Evolutionary conservation across 768 basidiomycete genomes (phyloP).

Genomic region (Suillus decipiens): DNA sequence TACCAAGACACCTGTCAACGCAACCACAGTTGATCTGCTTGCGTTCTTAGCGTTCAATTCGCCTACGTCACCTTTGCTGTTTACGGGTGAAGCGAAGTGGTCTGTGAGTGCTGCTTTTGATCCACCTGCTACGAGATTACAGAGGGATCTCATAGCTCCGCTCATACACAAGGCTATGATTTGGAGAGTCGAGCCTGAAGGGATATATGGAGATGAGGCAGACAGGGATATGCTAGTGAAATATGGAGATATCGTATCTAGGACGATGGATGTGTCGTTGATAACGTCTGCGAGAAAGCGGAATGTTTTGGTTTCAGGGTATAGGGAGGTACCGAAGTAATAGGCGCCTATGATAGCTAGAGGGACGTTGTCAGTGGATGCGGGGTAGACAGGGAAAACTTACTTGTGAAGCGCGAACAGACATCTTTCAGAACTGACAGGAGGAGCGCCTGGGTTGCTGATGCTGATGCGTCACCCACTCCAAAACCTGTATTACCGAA

Average conservation of each 20-base stretch:
- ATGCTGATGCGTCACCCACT: constrained; percentile 67
- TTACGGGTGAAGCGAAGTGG: constrained; percentile 58
- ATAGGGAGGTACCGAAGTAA: constrained; percentile 61
- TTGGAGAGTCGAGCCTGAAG: constrained; percentile 38
- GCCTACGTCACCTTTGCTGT: constrained; percentile 61
- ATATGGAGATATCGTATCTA: constrained; percentile 62
- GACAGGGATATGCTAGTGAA: constrained; percentile 38
- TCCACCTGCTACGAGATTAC: constrained; percentile 64
- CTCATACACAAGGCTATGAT: constrained; percentile 56
- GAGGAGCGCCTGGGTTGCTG: constrained; percentile 64
- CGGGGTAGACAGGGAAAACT: constrained; percentile 20
- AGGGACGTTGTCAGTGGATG: not conserved
- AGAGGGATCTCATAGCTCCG: constrained; percentile 58
- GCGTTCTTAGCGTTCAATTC: constrained; percentile 74
- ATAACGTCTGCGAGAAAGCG: constrained; percentile 66
- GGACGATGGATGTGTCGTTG: constrained; percentile 59
- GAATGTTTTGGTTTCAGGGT: constrained; percentile 71
- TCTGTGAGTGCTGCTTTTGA: constrained; percentile 70
- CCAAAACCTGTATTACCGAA: constrained; percentile 51
- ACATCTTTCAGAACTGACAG: constrained; percentile 67
- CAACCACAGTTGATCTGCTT: constrained; percentile 71
- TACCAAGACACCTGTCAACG: constrained; percentile 68
- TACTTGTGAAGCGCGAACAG: constrained; percentile 64
- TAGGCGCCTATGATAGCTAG: constrained; percentile 66
- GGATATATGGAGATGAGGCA: constrained; percentile 34